Base-by-base conservation (phyloP, 768 basidiomycete genomes). In the Podaxis carcinomalis region DNA sequence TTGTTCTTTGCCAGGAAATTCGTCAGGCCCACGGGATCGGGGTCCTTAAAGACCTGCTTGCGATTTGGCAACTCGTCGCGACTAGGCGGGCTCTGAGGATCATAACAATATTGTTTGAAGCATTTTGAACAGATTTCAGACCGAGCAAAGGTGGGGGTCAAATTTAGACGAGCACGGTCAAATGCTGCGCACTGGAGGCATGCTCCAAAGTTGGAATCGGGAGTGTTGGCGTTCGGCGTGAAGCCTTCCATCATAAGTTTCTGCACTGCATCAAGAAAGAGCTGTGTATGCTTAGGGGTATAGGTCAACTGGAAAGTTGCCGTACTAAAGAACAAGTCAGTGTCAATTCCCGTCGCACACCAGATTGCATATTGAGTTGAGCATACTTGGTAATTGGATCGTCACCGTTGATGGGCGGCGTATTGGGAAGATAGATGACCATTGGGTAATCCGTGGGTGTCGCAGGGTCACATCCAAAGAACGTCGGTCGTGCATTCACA, bases 401-500 rank as follows among this genome's bases (percentile, higher is more conserved):
- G 60, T 77, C 79, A 23, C 87, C 88, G 57, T 77, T 78, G 19
- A 85, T 65, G 2, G 88, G 88, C n/a, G 90, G 89, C 32, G 89
- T 80, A 69, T 88, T 90, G 5, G 92, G 92, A 5, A 93, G 75
- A 67, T 89, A 92, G 46, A 93, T 80, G 42, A 93, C 72, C 19
- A 93, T 64, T 0, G 90, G 90, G 63, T 80, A 88, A 59, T 83
- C 81, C 1, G 83, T 72, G 13, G 85, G 80, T 3, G 27, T 70
- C 50, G 79, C 69, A 2, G 85, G 81, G 66, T 88, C 74, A 68
- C 92, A 93, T 2, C 92, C 92, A 73, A 92, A 93, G 75, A 93
- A 92, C 0, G 88, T 89, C 2, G 90, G 83, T 27, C 87, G 82
- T 49, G 73, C 74, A 67, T 86, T 90, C 1, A 90, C 78, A 37